Conservation (phyloP, 129 eudicot species). For the Artemisia argyi region DNA sequence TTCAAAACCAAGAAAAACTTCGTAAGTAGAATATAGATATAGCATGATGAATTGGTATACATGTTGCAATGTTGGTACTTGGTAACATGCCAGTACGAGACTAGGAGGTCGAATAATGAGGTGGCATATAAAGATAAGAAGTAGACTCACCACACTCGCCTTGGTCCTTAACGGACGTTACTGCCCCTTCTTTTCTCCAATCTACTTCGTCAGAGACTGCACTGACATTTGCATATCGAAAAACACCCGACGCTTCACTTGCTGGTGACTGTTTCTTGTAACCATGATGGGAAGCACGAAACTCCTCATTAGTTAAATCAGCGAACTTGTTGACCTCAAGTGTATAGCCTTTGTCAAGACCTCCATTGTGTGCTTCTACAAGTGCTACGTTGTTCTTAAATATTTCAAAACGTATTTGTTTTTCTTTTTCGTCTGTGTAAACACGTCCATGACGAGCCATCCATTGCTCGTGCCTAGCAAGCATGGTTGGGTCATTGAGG, state of each 20-base stretch:
- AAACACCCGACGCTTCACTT: background rate
- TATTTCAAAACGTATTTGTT: constrained; percentile 37
- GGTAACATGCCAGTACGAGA: too few relatives aligned
- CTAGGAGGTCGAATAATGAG: too few relatives aligned
- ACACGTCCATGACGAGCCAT: constrained; percentile 38
- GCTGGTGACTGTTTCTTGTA: constrained; percentile 15
- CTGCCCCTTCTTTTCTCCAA: constrained; percentile 56
- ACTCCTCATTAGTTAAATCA: constrained; percentile 56
- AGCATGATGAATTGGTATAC: too few relatives aligned
- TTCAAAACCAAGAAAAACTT: background rate
- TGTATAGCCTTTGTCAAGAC: constrained; percentile 22
- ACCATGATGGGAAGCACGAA: constrained; percentile 40
- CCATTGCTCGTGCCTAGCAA: constrained; percentile 37
- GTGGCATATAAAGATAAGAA: background rate
- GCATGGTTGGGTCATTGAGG: constrained; percentile 35
- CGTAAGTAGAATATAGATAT: too few relatives aligned
- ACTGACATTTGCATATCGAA: constrained; percentile 41
- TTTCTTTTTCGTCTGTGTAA: constrained; percentile 37
- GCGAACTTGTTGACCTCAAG: constrained; percentile 45
- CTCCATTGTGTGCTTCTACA: constrained; percentile 37
- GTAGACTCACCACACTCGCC: constrained; percentile 40
- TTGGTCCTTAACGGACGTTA: constrained; percentile 50
- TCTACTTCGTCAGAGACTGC: constrained; percentile 38
- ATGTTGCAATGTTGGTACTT: too few relatives aligned
- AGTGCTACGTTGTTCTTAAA: constrained; percentile 45